Evolutionary conservation across 164 flowering plant species (phyloP), one percentile per base, ranked within the genome.

Genomic region (Tetrastigma voinierianum): DNA sequence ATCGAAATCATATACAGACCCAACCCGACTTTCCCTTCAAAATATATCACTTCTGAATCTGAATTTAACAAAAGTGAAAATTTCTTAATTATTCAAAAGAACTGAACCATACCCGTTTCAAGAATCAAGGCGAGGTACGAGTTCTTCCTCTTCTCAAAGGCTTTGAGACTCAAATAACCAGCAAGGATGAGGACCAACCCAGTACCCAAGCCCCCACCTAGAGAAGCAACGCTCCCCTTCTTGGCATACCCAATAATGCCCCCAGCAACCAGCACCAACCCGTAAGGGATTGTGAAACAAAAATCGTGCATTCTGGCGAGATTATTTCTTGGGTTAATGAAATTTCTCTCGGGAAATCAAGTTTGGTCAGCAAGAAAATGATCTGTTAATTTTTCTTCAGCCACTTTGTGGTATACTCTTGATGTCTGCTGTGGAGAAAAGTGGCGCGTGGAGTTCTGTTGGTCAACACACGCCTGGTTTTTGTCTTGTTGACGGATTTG

Each of bases 221-320:
- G 74, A 0, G 98, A 95, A 10, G 86, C 86, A 10, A 72, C 69
- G 77, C 98, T 95, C 15, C 96, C 90, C 70, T 81, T 90, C 81
- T 68, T 84, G 17, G 74, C 70, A 59, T 75, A 94, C n/a, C 95
- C 98, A 68, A 89, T 12, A 17, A 85, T 10, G 11, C 98, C 98
- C 11, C 98, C 98, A 24, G 49, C 71, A 11, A 84, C 76, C 53
- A 91, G 78, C 15, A 88, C 14, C 63, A 91, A 17, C 19, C 96
- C 96, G 58, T 89, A 94, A 10, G 98, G 98, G 77, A 94, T 87
- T 64, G 96, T 92, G 77, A 94, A 85, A 85, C 98, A 94, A 76
- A 94, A 94, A 84, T 94, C 98, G 70, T 88, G 96, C 98, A 93
- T 93, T 72, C 84, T 82, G 60, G 54, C 17, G 46, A 67, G 64